Conservation (phyloP, 2,329 filamentous ascomycete species). For the Fusarium citri region DNA sequence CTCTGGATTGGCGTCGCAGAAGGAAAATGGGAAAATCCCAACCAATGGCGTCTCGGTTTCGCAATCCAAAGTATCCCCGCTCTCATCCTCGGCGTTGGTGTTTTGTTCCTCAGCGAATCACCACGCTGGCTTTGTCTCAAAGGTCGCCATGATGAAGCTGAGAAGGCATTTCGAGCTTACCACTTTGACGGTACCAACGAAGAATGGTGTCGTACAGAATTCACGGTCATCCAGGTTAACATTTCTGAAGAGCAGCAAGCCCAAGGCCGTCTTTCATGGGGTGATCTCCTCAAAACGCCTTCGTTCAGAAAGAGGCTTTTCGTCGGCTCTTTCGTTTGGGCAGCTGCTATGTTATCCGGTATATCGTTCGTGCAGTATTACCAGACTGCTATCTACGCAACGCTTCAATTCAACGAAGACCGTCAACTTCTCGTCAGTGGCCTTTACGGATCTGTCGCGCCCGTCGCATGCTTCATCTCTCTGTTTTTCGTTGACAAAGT, state of each 20-base stretch:
- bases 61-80: conserved; percentile 52
- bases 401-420: conserved; percentile 52
- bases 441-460: conserved; percentile 53
- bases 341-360: conserved; percentile 55
- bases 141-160: conserved; percentile 52
- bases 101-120: conserved; percentile 52
- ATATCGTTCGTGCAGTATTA: conserved; percentile 59
- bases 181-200: conserved; percentile 53
- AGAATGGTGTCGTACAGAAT: conserved; percentile 53
- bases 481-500: conserved; percentile 55
- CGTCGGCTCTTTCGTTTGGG: conserved; percentile 56
- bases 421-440: conserved; percentile 55
- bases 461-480: conserved; percentile 52
- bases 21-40: conserved; percentile 52
- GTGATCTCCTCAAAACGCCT: conserved; percentile 48
- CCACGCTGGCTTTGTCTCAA: conserved; percentile 54
- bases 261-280: conserved; percentile 48
- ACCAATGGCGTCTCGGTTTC: conserved; percentile 56
- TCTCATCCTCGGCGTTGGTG: conserved; percentile 50
- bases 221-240: conserved; percentile 50
- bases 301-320: conserved; percentile 54
- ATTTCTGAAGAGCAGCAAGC: conserved; percentile 51
- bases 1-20: conserved; percentile 56
- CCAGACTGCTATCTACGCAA: conserved; percentile 57
- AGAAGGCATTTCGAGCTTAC: conserved; percentile 50